A percentile compares a stretch with the other conserved stretches of the same genome.
These are phyloP conservation scores for Sechiopsis laciniata DNA, from an alignment of 306 rosid genomes.

Conservation along the genomic window DNA sequence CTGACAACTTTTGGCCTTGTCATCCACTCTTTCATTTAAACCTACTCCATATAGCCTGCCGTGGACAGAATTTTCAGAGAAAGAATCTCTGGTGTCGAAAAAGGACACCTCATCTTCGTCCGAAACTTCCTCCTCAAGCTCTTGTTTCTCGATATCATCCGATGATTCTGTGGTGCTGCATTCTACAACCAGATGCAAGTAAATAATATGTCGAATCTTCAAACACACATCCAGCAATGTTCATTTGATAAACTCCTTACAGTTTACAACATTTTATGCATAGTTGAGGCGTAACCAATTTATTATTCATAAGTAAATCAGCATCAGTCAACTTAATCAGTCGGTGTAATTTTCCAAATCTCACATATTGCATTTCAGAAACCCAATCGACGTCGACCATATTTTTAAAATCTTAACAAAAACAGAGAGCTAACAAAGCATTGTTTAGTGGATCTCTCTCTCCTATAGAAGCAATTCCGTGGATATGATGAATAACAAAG, in stretches of 20 bases:
- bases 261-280: neutral
- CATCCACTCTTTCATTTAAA: constrained; percentile 27
- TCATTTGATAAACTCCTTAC: neutral
- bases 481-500: neutral
- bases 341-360: neutral
- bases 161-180: constrained; percentile 96
- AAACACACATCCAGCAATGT: neutral
- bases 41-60: constrained; percentile 29
- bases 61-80: constrained; percentile 45
- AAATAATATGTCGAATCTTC: neutral
- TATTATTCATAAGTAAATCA: neutral
- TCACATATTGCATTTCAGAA: neutral
- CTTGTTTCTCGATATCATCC: constrained; percentile 83
- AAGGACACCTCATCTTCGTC: constrained; percentile 77
- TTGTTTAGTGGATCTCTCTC: neutral
- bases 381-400: neutral
- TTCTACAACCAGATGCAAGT: constrained; percentile 37
- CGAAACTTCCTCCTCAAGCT: constrained; percentile 80
- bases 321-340: neutral
- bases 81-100: constrained; percentile 62
- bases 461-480: neutral
- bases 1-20: constrained; percentile 29
- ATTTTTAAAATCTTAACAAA: neutral
- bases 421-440: constrained; percentile 7
- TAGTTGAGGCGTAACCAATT: neutral